Conservation (phyloP, 2,329 filamentous ascomycete genomes). For the Magnaporthiopsis rhizophila region DNA sequence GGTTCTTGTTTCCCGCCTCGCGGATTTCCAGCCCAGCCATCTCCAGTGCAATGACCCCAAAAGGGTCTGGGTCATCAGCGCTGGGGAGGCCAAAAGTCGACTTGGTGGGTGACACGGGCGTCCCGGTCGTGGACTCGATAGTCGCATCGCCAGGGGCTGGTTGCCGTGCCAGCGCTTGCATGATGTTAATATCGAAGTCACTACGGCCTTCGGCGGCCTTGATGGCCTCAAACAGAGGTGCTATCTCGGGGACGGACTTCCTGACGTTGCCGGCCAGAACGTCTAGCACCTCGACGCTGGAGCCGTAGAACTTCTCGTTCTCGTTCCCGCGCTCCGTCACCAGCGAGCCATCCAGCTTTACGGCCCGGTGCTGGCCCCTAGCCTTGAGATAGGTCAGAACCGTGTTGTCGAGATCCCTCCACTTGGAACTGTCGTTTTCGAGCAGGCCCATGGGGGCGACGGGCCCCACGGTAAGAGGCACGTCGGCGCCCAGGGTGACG, state of each 20-base stretch:
- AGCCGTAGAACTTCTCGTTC: slow-evolving; percentile 49
- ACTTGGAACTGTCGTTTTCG: slow-evolving; percentile 37
- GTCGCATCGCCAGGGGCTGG: slow-evolving; percentile 69
- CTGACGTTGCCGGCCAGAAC: slow-evolving; percentile 49
- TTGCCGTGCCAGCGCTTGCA: slow-evolving; percentile 55
- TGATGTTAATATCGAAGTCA: slow-evolving; percentile 60
- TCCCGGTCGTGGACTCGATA: slow-evolving; percentile 37
- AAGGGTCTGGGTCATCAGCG: slow-evolving; percentile 79
- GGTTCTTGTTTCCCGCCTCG: slow-evolving; percentile 71
- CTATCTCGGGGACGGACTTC: slow-evolving; percentile 45
- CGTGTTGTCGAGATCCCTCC: slow-evolving; percentile 45
- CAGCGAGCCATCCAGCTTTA: slow-evolving; percentile 48
- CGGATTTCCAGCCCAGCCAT: slow-evolving; percentile 83
- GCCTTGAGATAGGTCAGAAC: slow-evolving; percentile 53
- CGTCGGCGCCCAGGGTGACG: slow-evolving; percentile 50
- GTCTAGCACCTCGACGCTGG: slow-evolving; percentile 40
- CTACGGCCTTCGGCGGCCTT: slow-evolving; percentile 79
- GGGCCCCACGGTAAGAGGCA: slow-evolving; percentile 34
- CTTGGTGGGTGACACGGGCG: slow-evolving; percentile 15
- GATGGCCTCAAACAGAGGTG: slow-evolving; percentile 69
- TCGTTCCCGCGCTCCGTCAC: slow-evolving; percentile 50
- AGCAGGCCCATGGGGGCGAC: slow-evolving; percentile 48
- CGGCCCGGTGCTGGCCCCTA: slow-evolving; percentile 45
- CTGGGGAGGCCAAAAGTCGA: slow-evolving; percentile 67
- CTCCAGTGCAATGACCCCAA: slow-evolving; percentile 83